A percentile compares a stretch with the other conserved stretches of the same genome.
These are phyloP conservation scores for Ambrosia artemisiifolia DNA, from an alignment of 129 eudicot genomes.

Conservation along the genomic window DNA sequence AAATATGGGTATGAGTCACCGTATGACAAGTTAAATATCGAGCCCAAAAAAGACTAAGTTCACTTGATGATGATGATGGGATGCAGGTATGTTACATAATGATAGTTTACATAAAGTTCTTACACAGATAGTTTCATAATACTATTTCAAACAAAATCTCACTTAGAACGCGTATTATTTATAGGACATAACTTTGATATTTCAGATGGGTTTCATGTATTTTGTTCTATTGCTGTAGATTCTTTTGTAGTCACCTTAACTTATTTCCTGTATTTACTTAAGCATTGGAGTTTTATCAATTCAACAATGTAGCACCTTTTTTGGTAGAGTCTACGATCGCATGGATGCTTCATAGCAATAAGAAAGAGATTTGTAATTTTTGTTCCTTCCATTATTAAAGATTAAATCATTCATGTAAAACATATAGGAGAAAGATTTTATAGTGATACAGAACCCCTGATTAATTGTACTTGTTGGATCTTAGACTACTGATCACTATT, in stretches of 20 bases:
- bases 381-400: conserved; percentile 3
- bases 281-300: conserved; percentile 5
- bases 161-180: background rate
- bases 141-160: background rate
- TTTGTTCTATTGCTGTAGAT: background rate
- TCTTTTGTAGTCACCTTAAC: background rate
- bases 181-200: background rate
- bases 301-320: background rate
- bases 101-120: background rate
- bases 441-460: background rate
- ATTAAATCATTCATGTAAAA: conserved; percentile 14
- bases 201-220: background rate
- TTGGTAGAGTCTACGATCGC: conserved; percentile 1
- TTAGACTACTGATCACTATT: background rate
- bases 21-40: conserved; percentile 30
- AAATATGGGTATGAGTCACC: conserved; percentile 45
- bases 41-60: conserved; percentile 8
- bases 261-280: background rate
- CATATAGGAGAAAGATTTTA: background rate
- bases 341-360: conserved; percentile 1
- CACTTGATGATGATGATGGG: background rate
- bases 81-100: conserved; percentile 17
- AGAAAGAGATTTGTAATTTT: background rate
- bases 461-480: background rate
- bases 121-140: background rate